These are phyloP conservation scores for Vaccinium corymbosum DNA, from an alignment of 148 eudicot genomes.

Conservation along the genomic window DNA sequence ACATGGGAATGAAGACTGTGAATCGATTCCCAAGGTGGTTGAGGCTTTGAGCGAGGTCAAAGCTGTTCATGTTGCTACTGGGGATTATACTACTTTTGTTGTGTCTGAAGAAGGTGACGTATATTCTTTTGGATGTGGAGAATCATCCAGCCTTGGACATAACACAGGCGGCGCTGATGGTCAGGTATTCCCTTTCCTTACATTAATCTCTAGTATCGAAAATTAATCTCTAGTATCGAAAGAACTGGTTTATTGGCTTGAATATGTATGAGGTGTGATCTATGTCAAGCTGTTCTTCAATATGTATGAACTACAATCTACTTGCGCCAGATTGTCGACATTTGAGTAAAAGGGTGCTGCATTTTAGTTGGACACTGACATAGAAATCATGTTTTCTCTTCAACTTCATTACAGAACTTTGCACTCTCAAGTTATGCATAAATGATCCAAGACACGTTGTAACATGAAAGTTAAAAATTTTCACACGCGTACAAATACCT, in stretches of 20 bases:
- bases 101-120: conserved; percentile 77
- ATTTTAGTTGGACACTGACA: too few species aligned
- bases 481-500: too few species aligned
- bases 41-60: conserved; percentile 63
- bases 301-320: too few species aligned
- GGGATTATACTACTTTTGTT: conserved; percentile 89
- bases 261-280: neutral
- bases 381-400: too few species aligned
- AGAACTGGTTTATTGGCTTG: too few species aligned
- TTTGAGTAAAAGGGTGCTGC: too few species aligned
- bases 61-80: conserved; percentile 91
- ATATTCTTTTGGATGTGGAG: conserved; percentile 91
- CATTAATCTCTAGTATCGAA: neutral
- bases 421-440: too few species aligned
- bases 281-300: too few species aligned
- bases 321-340: too few species aligned
- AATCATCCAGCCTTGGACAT: conserved; percentile 91
- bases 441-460: too few species aligned
- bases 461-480: too few species aligned
- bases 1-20: conserved; percentile 86
- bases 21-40: conserved; percentile 81
- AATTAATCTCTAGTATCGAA: neutral
- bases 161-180: conserved; percentile 45
- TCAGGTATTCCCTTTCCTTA: conserved; percentile 40
- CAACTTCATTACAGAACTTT: too few species aligned